Base-by-base conservation (phyloP, 768 basidiomycete species). In the Fomitopsis pulvina region DNA sequence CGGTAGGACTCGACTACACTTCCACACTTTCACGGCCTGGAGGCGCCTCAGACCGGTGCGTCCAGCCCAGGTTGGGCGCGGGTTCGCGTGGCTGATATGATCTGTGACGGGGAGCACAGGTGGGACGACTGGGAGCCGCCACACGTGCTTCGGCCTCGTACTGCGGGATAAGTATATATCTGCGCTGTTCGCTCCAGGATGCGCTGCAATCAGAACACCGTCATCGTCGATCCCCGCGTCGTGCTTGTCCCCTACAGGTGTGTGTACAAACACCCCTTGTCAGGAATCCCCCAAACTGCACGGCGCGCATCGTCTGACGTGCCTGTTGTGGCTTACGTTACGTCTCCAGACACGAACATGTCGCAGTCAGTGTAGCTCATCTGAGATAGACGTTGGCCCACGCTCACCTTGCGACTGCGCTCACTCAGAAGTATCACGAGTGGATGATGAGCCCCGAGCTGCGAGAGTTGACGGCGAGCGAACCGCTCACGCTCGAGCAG, bases 381-480 rank as follows among this genome's bases (percentile, higher is more conserved):
- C 30, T 7, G 4, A 21, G 6, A 26, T 43, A 32, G n/a, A 21
- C 18, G 12, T n/a, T n/a, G n/a, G n/a, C n/a, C n/a, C n/a, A n/a
- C n/a, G n/a, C n/a, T n/a, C n/a, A n/a, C n/a, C n/a, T n/a, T n/a
- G n/a, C n/a, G n/a, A n/a, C n/a, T n/a, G n/a, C 22, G 4, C 11
- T 40, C 27, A 5, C 26, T 2, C 47, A 92, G 88, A 85, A 69
- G 60, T 97, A 96, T 60, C 81, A 94, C 62, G 72, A 75, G 54
- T 97, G 93, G 93, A 95, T 97, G 93, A 70, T 77, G 25, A 75
- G 78, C 62, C 77, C 79, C 28, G 80, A 81, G 54, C 70, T 97
- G 47, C 77, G 83, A 37, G 74, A 79, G 43, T 71, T 85, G 16
- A 96, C 92, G 0, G 92, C 92, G 4, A 92, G 88, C 51, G 92